Conservation (phyloP, 345 rosid genomes). For the Stellera chamaejasme region DNA sequence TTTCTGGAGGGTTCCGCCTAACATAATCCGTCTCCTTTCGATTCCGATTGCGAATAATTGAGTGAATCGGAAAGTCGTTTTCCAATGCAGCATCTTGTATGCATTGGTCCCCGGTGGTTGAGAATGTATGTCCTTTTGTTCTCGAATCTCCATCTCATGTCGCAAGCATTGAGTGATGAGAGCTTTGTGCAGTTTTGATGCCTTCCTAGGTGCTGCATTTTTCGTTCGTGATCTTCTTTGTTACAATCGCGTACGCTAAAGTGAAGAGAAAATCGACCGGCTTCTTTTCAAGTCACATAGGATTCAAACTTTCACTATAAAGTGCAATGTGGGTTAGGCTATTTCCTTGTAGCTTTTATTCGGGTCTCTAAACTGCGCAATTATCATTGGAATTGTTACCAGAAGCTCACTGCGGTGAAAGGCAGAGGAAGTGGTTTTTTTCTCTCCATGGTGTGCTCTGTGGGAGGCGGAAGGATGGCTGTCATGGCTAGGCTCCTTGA, state of each 20-base stretch:
- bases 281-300: neutral
- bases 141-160: neutral
- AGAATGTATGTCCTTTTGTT: constrained; percentile 10
- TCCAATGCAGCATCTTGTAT: neutral
- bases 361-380: neutral
- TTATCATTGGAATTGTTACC: constrained; percentile 7
- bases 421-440: constrained; percentile 12
- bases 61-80: neutral
- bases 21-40: no score
- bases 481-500: constrained; percentile 55
- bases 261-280: neutral
- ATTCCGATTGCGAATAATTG: no score
- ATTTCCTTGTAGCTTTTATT: neutral
- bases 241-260: neutral
- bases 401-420: constrained; percentile 12
- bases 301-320: neutral
- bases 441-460: constrained; percentile 49
- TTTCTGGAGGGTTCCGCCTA: neutral
- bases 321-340: constrained; percentile 5
- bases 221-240: neutral
- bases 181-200: constrained; percentile 4
- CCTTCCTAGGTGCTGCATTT: neutral
- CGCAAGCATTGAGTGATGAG: no score
- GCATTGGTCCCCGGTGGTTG: neutral
- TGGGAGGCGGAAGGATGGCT: constrained; percentile 49